Evolutionary conservation across 371 early-diverging fungal genomes (phyloP), one percentile per base, ranked within the genome.

Genomic region (Rhizomucor miehei): DNA sequence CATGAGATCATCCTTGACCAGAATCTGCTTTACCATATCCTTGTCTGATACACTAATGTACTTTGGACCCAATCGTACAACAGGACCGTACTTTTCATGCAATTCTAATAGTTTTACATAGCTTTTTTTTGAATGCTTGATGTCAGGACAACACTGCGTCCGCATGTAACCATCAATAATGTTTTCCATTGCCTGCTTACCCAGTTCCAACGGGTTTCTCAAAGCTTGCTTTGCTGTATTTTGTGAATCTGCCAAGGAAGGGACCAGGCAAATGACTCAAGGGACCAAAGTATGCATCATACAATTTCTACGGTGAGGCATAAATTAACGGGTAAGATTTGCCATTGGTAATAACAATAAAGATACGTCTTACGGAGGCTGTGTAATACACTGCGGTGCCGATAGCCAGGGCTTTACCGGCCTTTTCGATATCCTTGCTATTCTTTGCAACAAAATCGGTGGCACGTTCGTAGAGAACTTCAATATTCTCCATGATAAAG

Each of bases 261-360:
- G 74, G 74, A 6, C 74, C 71, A 16, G 71, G 71, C 12, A 71
- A 39, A 9, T 35, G 16, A 25, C 57, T 47, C 2, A 73, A 44
- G 4, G 70, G 65, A 9, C 70, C 70, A 16, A 69, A 53, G 38
- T 65, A 69, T 3, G 52, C 74, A 13, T 60, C 56, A 40, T 73
- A 67, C 9, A 67, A 21, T 54, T 63, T 66, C 73, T 73, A 38
- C 29, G n/a, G n/a, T n/a, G n/a, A n/a, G n/a, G n/a, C n/a, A n/a
- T n/a, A n/a, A n/a, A n/a, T n/a, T n/a, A n/a, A n/a, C n/a, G n/a
- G n/a, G n/a, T n/a, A n/a, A n/a, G n/a, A n/a, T n/a, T n/a, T n/a
- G n/a, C n/a, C n/a, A n/a, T n/a, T n/a, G n/a, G n/a, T n/a, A n/a
- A n/a, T n/a, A n/a, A n/a, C n/a, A n/a, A n/a, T n/a, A n/a, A n/a